Percentiles rank a stretch among this genome's conserved stretches.
Conservation (phyloP, 805 yeast species). For the Cyberlindnera euphorbiae region DNA sequence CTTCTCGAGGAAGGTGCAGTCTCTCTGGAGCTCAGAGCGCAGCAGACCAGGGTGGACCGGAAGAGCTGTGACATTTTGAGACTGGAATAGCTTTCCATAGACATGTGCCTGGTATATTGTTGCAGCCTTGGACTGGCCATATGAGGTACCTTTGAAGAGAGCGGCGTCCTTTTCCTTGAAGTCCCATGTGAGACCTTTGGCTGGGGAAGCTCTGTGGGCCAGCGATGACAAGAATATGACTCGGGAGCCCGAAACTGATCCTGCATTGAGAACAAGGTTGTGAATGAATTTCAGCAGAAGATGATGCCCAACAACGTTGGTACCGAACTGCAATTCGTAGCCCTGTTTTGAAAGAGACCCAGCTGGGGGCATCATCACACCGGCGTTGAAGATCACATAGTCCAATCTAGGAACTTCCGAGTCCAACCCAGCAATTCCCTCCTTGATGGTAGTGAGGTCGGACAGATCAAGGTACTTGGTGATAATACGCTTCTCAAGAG, state of each 20-base stretch:
- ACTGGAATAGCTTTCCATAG: conserved; percentile 31
- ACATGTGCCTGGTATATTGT: conserved; percentile 31
- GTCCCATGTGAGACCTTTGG: conserved; percentile 32
- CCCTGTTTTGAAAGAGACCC: conserved; percentile 39
- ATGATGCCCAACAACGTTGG: conserved; percentile 43
- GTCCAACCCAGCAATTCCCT: conserved; percentile 30
- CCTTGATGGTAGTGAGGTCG: conserved; percentile 38
- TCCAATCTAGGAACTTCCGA: conserved; percentile 27
- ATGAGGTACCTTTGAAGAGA: background rate
- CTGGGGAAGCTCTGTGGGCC: conserved; percentile 30
- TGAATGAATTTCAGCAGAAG: conserved; percentile 36
- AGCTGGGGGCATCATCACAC: conserved; percentile 37
- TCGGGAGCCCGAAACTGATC: conserved; percentile 27
- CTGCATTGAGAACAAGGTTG: conserved; percentile 33
- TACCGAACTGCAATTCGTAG: conserved; percentile 41
- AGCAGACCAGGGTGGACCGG: conserved; percentile 39
- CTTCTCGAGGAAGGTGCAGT: conserved; percentile 5
- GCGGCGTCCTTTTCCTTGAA: conserved; percentile 13
- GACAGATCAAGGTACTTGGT: conserved; percentile 30
- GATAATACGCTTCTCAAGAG: conserved; percentile 20
- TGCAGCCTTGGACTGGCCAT: conserved; percentile 42
- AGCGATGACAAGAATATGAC: conserved; percentile 43
- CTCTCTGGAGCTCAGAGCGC: conserved; percentile 31
- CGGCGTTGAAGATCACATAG: conserved; percentile 40
- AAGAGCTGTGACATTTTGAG: conserved; percentile 28